These are phyloP conservation scores for Colletotrichum phormii DNA, from an alignment of 2,329 filamentous ascomycete genomes.

Conservation along the genomic window DNA sequence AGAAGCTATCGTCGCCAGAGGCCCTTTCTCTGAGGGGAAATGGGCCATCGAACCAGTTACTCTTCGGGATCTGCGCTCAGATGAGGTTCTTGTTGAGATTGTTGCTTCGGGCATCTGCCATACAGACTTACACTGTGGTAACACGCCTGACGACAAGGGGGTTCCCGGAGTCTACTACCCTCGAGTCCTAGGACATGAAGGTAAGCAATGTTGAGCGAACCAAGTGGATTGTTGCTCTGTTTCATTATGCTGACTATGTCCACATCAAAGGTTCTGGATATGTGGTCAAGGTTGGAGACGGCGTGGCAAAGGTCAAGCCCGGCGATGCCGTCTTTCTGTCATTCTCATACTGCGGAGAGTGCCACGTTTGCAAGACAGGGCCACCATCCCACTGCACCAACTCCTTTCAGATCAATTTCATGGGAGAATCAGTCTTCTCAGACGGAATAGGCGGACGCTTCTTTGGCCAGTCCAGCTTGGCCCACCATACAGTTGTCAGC, in stretches of 20 bases:
- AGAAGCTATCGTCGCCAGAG: constrained; percentile 45
- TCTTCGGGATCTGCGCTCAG: constrained; percentile 42
- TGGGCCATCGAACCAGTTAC: constrained; percentile 47
- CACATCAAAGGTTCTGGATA: constrained; percentile 53
- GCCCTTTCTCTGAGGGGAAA: constrained; percentile 46
- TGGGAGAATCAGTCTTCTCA: constrained; percentile 23
- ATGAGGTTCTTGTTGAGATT: constrained; percentile 65
- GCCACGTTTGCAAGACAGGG: constrained; percentile 58
- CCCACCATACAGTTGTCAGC: constrained; percentile 44
- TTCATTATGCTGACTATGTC: neutral
- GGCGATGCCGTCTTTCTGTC: constrained; percentile 67
- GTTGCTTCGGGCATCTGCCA: constrained; percentile 67
- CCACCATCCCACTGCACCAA: constrained; percentile 59
- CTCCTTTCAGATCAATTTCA: constrained; percentile 63
- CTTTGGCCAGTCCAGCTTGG: constrained; percentile 50
- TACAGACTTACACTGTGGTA: constrained; percentile 61
- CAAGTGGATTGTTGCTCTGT: too few relatives aligned
- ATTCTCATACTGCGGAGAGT: constrained; percentile 51
- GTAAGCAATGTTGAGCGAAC: constrained; percentile 39
- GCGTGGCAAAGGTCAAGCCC: constrained; percentile 58
- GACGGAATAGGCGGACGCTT: constrained; percentile 41
- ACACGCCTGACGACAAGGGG: constrained; percentile 38
- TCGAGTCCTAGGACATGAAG: constrained; percentile 64
- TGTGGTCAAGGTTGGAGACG: constrained; percentile 55
- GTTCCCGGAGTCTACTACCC: constrained; percentile 38